Evolutionary conservation across 768 basidiomycete genomes (phyloP), one percentile per base, ranked within the genome.

Genomic region (Coprinopsis strossmayeri): DNA sequence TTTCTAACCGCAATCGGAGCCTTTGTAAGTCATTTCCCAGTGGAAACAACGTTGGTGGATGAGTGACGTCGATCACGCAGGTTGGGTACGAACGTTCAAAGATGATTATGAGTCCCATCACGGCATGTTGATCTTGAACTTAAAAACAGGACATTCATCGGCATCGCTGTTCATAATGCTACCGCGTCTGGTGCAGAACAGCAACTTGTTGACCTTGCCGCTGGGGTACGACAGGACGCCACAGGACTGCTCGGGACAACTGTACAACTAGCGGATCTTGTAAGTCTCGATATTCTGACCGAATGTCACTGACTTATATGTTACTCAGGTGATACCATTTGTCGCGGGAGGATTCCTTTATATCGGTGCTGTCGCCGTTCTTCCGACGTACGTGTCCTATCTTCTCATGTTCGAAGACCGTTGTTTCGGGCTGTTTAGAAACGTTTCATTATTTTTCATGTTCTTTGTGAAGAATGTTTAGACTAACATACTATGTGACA

Each of bases 341-440:
- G 89, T 91, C 38, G 89, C 90, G 27, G 90, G 90, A 54, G 91
- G 91, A 15, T 96, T 94, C 70, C 69, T 95, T 58, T 94, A 93
- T 67, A 93, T 95, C 60, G 92, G 91, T 23, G 88, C 89, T 25
- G 92, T 94, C 49, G 90, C 91, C 41, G 91, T 93, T 52, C 69
- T 93, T 51, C 91, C 91, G 57, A 89, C 87, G 88, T 91, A 75
- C 60, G 87, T 75, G 17, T 50, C 34, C 34, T 45, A 21, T 42
- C 56, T 34, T n/a, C n/a, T n/a, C n/a, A n/a, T n/a, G n/a, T n/a
- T n/a, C n/a, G n/a, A n/a, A n/a, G n/a, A n/a, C n/a, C n/a, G 48
- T 53, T 53, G 48, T 54, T 55, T 38, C 57, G n/a, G n/a, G n/a
- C n/a, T n/a, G n/a, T n/a, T n/a, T n/a, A n/a, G n/a, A n/a, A n/a